phyloP scores from a whole-genome alignment of 768 basidiomycete species.

The Tricholoma terreum region DNA sequence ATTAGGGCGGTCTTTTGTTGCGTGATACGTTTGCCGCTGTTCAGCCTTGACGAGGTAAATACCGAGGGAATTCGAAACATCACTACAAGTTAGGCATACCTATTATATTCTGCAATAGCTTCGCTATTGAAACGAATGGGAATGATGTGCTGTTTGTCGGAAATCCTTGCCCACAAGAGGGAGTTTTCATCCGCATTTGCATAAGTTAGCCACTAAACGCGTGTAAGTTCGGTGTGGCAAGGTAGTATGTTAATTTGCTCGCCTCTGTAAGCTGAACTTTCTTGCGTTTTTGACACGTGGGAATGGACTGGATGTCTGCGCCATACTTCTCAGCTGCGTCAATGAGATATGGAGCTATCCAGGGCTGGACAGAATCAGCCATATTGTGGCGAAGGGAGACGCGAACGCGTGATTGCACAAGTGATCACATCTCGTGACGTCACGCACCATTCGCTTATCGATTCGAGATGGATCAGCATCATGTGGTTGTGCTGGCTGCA shows the following conservation, averaged over 20 bases:
- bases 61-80: background rate
- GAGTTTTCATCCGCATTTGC: constrained; percentile 34
- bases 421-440: constrained; percentile 16
- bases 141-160: constrained; percentile 52
- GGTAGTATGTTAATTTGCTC: constrained; percentile 1
- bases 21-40: constrained; percentile 35
- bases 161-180: constrained; percentile 60
- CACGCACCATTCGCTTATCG: background rate
- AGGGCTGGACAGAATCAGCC: constrained; percentile 42
- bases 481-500: background rate
- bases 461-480: too few species aligned
- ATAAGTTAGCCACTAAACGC: constrained; percentile 53
- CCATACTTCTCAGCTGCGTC: constrained; percentile 51
- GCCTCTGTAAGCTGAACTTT: constrained; percentile 64
- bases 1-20: constrained; percentile 46
- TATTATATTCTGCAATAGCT: constrained; percentile 44
- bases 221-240: constrained; percentile 3
- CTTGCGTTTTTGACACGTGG: constrained; percentile 34
- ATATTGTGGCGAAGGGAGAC: constrained; percentile 16
- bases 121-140: constrained; percentile 54
- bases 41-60: constrained; percentile 5
- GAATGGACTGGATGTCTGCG: constrained; percentile 35
- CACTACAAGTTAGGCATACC: constrained; percentile 24
- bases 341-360: constrained; percentile 56
- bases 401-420: constrained; percentile 9